Percentiles rank a stretch among this genome's conserved stretches.
Evolutionary conservation across 192 early-diverging fungal species (phyloP).

Genomic region (Mycoemilia scoparia): DNA sequence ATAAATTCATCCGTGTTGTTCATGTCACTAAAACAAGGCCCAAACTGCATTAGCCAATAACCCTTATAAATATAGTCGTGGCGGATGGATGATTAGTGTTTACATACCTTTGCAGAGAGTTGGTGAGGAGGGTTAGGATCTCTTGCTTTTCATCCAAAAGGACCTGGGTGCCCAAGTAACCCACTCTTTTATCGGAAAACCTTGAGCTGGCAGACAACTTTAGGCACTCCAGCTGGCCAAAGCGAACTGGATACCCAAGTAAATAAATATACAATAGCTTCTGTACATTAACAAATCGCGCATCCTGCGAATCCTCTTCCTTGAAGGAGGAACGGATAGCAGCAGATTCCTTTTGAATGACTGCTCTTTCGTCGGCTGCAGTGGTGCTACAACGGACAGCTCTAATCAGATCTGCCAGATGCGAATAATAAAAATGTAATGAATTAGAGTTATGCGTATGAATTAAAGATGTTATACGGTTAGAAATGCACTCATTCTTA

Average conservation of each 20-base stretch:
- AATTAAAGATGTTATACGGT: not conserved
- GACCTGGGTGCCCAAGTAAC: slow-evolving; percentile 94
- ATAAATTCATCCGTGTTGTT: slow-evolving; percentile 91
- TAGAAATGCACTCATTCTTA: not conserved
- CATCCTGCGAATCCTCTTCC: slow-evolving; percentile 73
- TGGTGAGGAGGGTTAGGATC: slow-evolving; percentile 90
- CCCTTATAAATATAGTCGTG: not conserved
- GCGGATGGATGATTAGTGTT: not conserved
- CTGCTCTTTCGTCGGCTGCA: slow-evolving; percentile 91
- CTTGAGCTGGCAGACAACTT: slow-evolving; percentile 86
- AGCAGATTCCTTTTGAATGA: slow-evolving; percentile 92
- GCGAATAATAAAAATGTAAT: not conserved
- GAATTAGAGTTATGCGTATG: not conserved
- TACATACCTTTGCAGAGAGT: slow-evolving; percentile 94
- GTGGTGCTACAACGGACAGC: slow-evolving; percentile 94
- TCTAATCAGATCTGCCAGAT: slow-evolving; percentile 77
- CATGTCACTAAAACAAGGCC: slow-evolving; percentile 90
- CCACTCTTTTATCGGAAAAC: slow-evolving; percentile 95
- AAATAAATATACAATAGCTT: slow-evolving; percentile 98
- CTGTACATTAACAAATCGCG: slow-evolving; percentile 82
- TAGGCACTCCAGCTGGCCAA: slow-evolving; percentile 98
- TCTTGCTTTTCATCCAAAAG: slow-evolving; percentile 97
- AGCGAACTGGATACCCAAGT: slow-evolving; percentile 96
- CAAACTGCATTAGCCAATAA: slow-evolving; percentile 4
- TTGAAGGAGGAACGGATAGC: slow-evolving; percentile 92